phyloP scores from a whole-genome alignment of 371 early-diverging fungal species.

The Apophysomyces elegans region DNA sequence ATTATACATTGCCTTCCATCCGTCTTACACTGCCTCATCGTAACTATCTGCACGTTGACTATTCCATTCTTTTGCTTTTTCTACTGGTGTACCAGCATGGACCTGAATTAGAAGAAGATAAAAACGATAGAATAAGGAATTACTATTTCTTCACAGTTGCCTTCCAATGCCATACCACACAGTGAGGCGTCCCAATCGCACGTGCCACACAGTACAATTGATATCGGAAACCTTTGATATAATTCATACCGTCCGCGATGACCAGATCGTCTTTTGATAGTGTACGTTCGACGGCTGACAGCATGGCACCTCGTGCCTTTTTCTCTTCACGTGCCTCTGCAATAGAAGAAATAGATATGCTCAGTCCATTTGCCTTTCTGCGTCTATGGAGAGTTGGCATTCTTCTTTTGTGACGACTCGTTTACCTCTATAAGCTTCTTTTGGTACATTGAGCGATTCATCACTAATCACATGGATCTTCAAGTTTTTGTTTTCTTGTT shows the following conservation, averaged over 20 bases:
- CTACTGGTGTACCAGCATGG: slow-evolving; percentile 72
- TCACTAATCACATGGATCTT: slow-evolving; percentile 81
- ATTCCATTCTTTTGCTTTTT: slow-evolving; percentile 75
- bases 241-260: slow-evolving; percentile 93
- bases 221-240: slow-evolving; percentile 98
- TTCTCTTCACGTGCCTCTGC: slow-evolving; percentile 81
- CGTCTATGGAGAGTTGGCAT: too few species aligned
- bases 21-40: slow-evolving; percentile 47
- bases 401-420: too few species aligned
- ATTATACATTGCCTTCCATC: too few species aligned
- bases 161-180: slow-evolving; percentile 61
- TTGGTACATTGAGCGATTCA: slow-evolving; percentile 69
- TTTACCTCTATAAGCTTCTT: slow-evolving; percentile 67
- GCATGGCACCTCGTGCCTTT: slow-evolving; percentile 84
- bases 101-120: slow-evolving; percentile 40
- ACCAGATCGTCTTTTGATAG: slow-evolving; percentile 83
- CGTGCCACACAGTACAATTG: slow-evolving; percentile 94
- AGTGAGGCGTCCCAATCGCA: slow-evolving; percentile 88
- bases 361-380: too few species aligned
- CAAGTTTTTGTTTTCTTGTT: slow-evolving; percentile 49
- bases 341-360: neutral
- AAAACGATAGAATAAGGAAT: neutral
- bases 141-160: neutral
- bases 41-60: slow-evolving; percentile 48
- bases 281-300: slow-evolving; percentile 90